Conservation (phyloP, 306 rosid genomes). For the Cucumis cinereus region DNA sequence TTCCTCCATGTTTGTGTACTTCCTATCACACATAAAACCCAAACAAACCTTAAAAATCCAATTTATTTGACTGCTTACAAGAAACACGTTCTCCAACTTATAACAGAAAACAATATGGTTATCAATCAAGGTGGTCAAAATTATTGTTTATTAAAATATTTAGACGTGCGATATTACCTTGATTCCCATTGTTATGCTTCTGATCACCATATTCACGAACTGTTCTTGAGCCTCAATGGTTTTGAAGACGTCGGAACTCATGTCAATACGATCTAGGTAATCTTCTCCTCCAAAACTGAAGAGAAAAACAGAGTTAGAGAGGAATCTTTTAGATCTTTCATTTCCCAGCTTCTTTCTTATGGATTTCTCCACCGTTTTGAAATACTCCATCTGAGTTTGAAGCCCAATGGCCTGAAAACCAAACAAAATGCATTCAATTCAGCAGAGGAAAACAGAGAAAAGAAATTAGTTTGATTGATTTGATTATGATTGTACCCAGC, state of each 20-base stretch:
- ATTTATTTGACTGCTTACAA: too few relatives aligned
- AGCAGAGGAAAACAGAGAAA: not conserved
- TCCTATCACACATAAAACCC: not conserved
- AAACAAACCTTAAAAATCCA: too few relatives aligned
- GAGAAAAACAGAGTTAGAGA: not conserved
- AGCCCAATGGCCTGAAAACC: not conserved
- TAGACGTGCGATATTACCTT: not conserved
- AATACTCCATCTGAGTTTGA: not conserved
- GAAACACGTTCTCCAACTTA: too few relatives aligned
- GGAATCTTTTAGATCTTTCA: not conserved
- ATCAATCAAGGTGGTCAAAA: too few relatives aligned
- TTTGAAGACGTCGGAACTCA: not conserved
- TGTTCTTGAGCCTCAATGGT: not conserved
- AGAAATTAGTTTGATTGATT: not conserved
- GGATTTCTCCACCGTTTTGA: not conserved
- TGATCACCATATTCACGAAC: not conserved
- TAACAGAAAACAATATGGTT: too few relatives aligned
- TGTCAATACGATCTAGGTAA: not conserved
- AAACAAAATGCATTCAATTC: not conserved
- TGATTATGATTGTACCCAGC: constrained; percentile 18
- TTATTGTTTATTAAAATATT: too few relatives aligned
- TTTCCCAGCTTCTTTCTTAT: not conserved
- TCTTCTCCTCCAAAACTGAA: not conserved
- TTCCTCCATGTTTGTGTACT: too few relatives aligned
- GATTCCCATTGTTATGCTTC: not conserved